A percentile compares a stretch with the other conserved stretches of the same genome.
Conservation (phyloP, 192 early-diverging fungal genomes). For the Bifiguratus adelaidae region DNA sequence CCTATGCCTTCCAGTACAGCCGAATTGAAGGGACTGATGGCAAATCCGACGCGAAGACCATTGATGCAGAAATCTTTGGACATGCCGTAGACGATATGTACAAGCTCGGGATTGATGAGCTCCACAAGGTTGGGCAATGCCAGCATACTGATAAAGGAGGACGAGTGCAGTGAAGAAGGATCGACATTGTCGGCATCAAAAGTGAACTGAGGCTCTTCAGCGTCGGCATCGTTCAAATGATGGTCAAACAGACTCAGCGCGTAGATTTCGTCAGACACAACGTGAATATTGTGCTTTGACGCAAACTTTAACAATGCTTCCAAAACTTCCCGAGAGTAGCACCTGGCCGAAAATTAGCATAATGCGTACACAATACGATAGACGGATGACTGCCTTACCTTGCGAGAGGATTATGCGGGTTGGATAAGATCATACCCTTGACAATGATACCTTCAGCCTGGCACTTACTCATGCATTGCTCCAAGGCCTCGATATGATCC, state of each 20-base stretch:
- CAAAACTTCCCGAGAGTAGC: slow-evolving; percentile 39
- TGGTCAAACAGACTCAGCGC: slow-evolving; percentile 50
- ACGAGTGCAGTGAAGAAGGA: neutral
- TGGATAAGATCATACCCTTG: slow-evolving; percentile 53
- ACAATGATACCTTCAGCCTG: slow-evolving; percentile 28
- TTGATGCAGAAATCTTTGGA: slow-evolving; percentile 81
- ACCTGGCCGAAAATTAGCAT: slow-evolving; percentile 11
- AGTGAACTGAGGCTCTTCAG: slow-evolving; percentile 13
- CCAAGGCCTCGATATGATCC: slow-evolving; percentile 25
- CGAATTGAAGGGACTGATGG: slow-evolving; percentile 52
- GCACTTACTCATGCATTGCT: slow-evolving; percentile 34
- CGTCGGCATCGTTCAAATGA: slow-evolving; percentile 7
- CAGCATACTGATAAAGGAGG: slow-evolving; percentile 56
- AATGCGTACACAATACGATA: neutral
- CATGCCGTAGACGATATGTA: slow-evolving; percentile 68
- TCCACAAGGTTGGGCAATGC: slow-evolving; percentile 39
- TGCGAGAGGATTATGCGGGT: slow-evolving; percentile 68
- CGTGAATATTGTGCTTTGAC: slow-evolving; percentile 45
- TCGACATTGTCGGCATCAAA: neutral
- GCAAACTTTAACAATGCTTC: slow-evolving; percentile 51
- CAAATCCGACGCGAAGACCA: slow-evolving; percentile 57
- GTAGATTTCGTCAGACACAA: slow-evolving; percentile 78
- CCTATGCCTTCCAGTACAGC: slow-evolving; percentile 20
- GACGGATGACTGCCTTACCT: slow-evolving; percentile 14
- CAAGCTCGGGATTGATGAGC: slow-evolving; percentile 45